Conservation (phyloP, 208 protist genomes). For the Crithidia acanthocephali region DNA sequence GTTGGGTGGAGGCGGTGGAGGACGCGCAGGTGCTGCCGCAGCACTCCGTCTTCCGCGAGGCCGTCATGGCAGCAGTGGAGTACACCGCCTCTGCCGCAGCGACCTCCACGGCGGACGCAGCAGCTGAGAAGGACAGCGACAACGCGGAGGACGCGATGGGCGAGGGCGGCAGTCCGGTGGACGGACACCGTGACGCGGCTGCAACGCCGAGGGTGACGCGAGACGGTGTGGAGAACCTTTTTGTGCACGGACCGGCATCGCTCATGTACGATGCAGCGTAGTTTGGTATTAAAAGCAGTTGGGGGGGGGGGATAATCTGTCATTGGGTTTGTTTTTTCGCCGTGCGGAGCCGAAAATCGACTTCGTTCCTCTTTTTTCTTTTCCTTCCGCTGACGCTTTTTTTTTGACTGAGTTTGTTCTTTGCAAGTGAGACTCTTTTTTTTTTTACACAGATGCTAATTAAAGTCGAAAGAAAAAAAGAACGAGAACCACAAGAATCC, state of each 20-base stretch:
- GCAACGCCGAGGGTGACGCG: background rate
- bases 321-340: background rate
- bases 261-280: conserved; percentile 2
- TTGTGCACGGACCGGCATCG: conserved; percentile 20
- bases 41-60: conserved; percentile 12
- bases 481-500: background rate
- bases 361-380: no score
- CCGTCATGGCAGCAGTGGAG: background rate
- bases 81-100: background rate
- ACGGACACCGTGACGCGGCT: background rate
- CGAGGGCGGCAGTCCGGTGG: background rate
- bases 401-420: background rate
- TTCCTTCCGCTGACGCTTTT: background rate
- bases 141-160: background rate
- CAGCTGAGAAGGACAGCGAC: background rate
- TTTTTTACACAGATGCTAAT: no score
- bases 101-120: background rate
- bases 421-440: background rate
- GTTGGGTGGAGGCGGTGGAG: conserved; percentile 21
- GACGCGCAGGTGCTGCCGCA: background rate
- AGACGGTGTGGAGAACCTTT: conserved; percentile 3
- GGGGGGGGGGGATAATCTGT: no score
- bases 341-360: no score
- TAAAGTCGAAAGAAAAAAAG: background rate
- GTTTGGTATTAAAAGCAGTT: no score